A percentile compares a stretch with the other conserved stretches of the same genome.
These are phyloP conservation scores for Salvia splendens DNA, from an alignment of 257 asterid genomes.

Conservation along the genomic window DNA sequence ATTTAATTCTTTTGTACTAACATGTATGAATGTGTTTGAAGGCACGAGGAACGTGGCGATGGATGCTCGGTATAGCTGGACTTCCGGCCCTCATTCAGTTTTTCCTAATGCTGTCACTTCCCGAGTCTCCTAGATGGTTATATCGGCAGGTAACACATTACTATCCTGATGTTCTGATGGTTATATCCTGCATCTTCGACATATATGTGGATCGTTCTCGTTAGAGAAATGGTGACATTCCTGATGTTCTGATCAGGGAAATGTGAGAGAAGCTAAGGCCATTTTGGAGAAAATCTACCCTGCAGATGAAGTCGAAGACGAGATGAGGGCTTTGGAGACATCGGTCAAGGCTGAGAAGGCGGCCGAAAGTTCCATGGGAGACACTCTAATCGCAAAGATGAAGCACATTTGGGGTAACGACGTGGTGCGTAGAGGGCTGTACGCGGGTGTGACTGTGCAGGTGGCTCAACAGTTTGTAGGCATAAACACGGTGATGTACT, in stretches of 20 bases:
- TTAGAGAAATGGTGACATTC: not conserved
- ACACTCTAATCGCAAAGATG: slow-evolving; percentile 35
- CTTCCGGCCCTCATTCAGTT: slow-evolving; percentile 71
- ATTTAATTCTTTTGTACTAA: not conserved
- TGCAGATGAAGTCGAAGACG: slow-evolving; percentile 61
- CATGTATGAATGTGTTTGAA: slow-evolving; percentile 12
- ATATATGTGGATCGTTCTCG: not conserved
- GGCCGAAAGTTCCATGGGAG: slow-evolving; percentile 40
- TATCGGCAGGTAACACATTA: slow-evolving; percentile 50
- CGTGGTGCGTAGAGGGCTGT: slow-evolving; percentile 73
- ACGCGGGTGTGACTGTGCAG: slow-evolving; percentile 77
- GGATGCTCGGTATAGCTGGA: slow-evolving; percentile 93
- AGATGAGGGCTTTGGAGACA: slow-evolving; percentile 56
- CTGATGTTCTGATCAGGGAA: slow-evolving; percentile 39
- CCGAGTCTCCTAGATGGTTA: slow-evolving; percentile 89
- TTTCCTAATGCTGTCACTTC: slow-evolving; percentile 69
- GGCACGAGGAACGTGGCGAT: slow-evolving; percentile 77
- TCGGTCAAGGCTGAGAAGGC: slow-evolving; percentile 72
- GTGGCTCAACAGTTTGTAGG: slow-evolving; percentile 87
- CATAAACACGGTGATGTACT: slow-evolving; percentile 88
- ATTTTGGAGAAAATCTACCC: slow-evolving; percentile 76
- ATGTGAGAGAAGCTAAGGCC: slow-evolving; percentile 63
- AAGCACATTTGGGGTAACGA: slow-evolving; percentile 49
- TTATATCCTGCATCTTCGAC: too few relatives aligned
- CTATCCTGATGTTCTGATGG: too few relatives aligned